phyloP scores from a whole-genome alignment of 768 basidiomycete species.

The Boletales sp. region DNA sequence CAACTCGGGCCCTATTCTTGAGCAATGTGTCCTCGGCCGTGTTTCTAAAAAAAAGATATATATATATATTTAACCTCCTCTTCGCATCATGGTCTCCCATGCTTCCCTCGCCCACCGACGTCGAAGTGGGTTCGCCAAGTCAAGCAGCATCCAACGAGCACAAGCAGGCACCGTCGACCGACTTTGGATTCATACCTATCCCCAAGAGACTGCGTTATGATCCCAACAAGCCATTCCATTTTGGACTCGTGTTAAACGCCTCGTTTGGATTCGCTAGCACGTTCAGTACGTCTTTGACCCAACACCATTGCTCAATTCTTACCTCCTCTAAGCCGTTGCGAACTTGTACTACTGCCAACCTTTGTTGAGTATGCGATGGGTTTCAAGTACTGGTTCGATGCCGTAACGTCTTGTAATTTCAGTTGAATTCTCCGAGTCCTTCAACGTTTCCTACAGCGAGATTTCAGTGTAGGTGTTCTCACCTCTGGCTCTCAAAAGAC shows the following conservation, averaged over 20 bases:
- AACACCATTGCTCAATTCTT: neutral
- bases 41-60: slow-evolving; percentile 1
- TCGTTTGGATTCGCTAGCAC: slow-evolving; percentile 65
- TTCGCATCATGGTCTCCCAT: slow-evolving; percentile 5
- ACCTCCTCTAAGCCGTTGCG: slow-evolving; percentile 45
- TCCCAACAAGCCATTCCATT: slow-evolving; percentile 46
- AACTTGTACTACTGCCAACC: slow-evolving; percentile 87
- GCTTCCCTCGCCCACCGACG: slow-evolving; percentile 11
- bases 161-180: slow-evolving; percentile 25
- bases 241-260: slow-evolving; percentile 50
- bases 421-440: slow-evolving; percentile 37
- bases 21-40: too few species aligned
- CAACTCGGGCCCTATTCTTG: too few species aligned
- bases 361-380: slow-evolving; percentile 52
- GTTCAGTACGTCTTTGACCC: slow-evolving; percentile 21
- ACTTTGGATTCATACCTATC: slow-evolving; percentile 65
- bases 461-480: slow-evolving; percentile 28
- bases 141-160: neutral
- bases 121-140: neutral
- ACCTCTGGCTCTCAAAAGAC: neutral
- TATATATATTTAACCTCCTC: slow-evolving; percentile 4
- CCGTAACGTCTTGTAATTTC: neutral
- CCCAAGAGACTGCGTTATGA: slow-evolving; percentile 53
- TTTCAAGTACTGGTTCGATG: neutral
- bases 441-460: slow-evolving; percentile 35